Base-by-base conservation (phyloP, 345 rosid species). In the Jatropha curcas region DNA sequence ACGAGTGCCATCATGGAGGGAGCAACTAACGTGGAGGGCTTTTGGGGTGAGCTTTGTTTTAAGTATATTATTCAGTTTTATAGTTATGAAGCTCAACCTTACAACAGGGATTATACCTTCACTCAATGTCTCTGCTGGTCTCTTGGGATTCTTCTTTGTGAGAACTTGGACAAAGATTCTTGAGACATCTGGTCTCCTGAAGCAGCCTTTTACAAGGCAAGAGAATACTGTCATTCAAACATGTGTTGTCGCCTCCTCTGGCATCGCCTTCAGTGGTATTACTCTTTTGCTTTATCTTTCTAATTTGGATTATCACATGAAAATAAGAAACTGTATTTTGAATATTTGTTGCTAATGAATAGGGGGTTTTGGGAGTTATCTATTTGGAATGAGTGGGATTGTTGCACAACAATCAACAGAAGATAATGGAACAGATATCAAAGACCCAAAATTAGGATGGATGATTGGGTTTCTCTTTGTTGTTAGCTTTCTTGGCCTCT, bases 1-100 rank as follows among this genome's bases (percentile, higher is more conserved):
- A 64, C n/a, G 51, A n/a, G 68, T 41, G 27, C 68, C 68, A 64
- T 64, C 68, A 64, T 64, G 68, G 68, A 64, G 34, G 25, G 68
- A 64, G 33, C 68, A 64, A 34, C 68, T 64, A 22, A 64, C 34
- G 25, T 10, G 8, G 68, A 64, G 68, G 4, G 68, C 68, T 41
- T 64, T 41, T 24, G 68, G 34, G 52, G 68, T 24, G 52, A 64
- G 68, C 52, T 64, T 64, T 41, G 10, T 41, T 24, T 41, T 64
- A 30, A 64, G 68, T 52, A 41, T 64, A 22, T 6, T 64, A n/a
- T 64, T 64, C 68, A 24, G 68, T 41, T 64, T 64, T 25, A 43
- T 64, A 64, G 68, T 64, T 20, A 64, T 64, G 67, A 64, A 64
- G 34, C 68, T 64, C 33, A 64, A 14, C 52, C 68, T 64, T 19